phyloP scores from a whole-genome alignment of 805 yeast species.

The Saturnispora besseyi region DNA sequence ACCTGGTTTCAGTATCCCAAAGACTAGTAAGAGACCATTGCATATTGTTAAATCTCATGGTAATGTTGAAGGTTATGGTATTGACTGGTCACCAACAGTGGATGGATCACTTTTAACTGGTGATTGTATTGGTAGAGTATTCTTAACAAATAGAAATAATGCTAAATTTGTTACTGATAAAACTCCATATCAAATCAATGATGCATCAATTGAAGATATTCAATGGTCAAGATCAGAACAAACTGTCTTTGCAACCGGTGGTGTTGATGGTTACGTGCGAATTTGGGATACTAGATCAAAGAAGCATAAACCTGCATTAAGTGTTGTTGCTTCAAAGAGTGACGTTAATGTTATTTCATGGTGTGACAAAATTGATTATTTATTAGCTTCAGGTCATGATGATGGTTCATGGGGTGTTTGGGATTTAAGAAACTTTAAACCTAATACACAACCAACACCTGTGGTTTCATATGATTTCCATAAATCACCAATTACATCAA shows the following conservation, averaged over 20 bases:
- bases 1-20: constrained; percentile 79
- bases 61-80: constrained; percentile 92
- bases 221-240: constrained; percentile 93
- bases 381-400: constrained; percentile 93
- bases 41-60: constrained; percentile 84
- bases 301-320: constrained; percentile 83
- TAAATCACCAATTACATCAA: constrained; percentile 85
- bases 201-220: constrained; percentile 85
- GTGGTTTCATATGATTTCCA: constrained; percentile 96
- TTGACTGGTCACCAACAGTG: constrained; percentile 91
- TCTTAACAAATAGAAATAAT: constrained; percentile 66
- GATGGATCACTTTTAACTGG: constrained; percentile 84
- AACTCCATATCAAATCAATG: constrained; percentile 61
- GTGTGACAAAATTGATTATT: constrained; percentile 79
- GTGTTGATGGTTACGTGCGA: constrained; percentile 82
- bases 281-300: constrained; percentile 97
- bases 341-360: constrained; percentile 95
- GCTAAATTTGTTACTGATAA: constrained; percentile 81
- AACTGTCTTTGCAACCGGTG: constrained; percentile 93
- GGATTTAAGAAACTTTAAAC: constrained; percentile 84
- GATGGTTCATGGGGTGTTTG: constrained; percentile 97
- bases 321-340: constrained; percentile 66
- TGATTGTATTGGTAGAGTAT: constrained; percentile 78
- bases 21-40: constrained; percentile 65
- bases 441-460: constrained; percentile 54